Evolutionary conservation across 768 basidiomycete genomes (phyloP).

Genomic region (Terana coerulea): DNA sequence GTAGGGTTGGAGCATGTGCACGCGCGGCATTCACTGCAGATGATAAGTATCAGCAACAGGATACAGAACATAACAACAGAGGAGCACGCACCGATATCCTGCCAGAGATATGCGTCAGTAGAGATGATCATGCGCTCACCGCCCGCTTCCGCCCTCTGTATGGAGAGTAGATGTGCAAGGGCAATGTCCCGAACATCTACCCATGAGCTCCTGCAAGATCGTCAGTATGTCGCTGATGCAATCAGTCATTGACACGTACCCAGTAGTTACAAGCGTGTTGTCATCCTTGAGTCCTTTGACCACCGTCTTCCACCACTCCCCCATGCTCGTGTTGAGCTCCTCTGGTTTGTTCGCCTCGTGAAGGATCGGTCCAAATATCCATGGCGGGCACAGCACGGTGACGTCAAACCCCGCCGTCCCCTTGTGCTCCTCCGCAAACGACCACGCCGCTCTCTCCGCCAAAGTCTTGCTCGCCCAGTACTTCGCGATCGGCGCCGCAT

Average conservation of each 20-base stretch:
- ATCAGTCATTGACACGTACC: not conserved
- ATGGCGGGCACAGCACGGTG: constrained; percentile 2
- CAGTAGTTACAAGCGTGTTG: not conserved
- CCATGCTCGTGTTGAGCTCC: not conserved
- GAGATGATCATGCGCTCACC: constrained; percentile 51
- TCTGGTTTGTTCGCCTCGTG: constrained; percentile 8
- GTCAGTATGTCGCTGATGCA: not conserved
- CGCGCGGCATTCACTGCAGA: constrained; percentile 4
- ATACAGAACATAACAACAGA: not conserved
- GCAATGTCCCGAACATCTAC: constrained; percentile 53
- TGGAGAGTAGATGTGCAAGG: constrained; percentile 44
- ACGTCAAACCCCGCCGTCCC: constrained; percentile 22
- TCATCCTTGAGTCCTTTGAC: constrained; percentile 5
- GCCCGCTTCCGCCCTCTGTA: constrained; percentile 46
- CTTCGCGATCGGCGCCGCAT: constrained; percentile 21
- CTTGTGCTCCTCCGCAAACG: constrained; percentile 1
- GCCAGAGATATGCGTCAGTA: not conserved
- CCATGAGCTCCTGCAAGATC: not conserved
- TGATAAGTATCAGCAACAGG: constrained; percentile 16
- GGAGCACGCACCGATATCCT: not conserved
- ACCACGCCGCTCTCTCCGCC: constrained; percentile 24
- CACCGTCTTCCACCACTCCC: not conserved
- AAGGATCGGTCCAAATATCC: not conserved
- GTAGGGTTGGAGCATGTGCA: not conserved
- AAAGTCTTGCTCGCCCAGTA: constrained; percentile 32